phyloP scores from a whole-genome alignment of 2,329 filamentous ascomycete species.

The Graphilbum sp. region DNA sequence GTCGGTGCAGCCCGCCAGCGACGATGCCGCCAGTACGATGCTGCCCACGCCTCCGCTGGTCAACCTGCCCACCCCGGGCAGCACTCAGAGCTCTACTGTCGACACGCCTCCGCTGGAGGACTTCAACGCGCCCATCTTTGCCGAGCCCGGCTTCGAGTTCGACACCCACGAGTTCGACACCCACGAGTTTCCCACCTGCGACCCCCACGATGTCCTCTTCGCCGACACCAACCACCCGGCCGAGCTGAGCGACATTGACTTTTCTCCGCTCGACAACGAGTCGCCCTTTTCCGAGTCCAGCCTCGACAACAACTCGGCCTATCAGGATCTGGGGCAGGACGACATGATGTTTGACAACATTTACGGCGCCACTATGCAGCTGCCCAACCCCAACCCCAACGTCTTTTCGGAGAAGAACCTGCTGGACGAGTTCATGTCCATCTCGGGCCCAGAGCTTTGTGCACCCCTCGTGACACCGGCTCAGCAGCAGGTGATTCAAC shows the following conservation, averaged over 20 bases:
- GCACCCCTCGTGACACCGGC: constrained; percentile 14
- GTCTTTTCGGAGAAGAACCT: constrained; percentile 25
- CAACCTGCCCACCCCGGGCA: constrained; percentile 46
- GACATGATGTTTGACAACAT: constrained; percentile 48
- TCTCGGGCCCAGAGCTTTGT: constrained; percentile 20
- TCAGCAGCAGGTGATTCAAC: constrained; percentile 7
- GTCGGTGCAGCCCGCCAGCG: constrained; percentile 1
- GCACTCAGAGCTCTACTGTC: constrained; percentile 34
- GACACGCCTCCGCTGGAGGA: constrained; percentile 41
- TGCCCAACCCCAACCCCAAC: constrained; percentile 30
- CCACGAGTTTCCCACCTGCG: constrained; percentile 20
- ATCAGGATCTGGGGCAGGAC: constrained; percentile 41
- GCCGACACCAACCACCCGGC: constrained; percentile 19
- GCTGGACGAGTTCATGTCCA: constrained; percentile 24
- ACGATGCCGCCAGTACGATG: constrained; percentile 22
- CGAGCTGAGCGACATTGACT: constrained; percentile 26
- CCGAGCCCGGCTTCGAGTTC: constrained; percentile 33
- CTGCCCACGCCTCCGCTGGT: constrained; percentile 43
- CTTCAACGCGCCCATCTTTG: constrained; percentile 16
- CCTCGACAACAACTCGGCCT: constrained; percentile 37
- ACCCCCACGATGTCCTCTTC: constrained; percentile 6
- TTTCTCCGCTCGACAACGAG: constrained; percentile 27
- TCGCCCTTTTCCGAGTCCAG: constrained; percentile 27
- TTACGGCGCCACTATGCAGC: constrained; percentile 39
- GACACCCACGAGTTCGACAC: constrained; percentile 31